These are phyloP conservation scores for Plasmodium falciparum DNA, from an alignment of 169 alveolate species.

Conservation along the genomic window DNA sequence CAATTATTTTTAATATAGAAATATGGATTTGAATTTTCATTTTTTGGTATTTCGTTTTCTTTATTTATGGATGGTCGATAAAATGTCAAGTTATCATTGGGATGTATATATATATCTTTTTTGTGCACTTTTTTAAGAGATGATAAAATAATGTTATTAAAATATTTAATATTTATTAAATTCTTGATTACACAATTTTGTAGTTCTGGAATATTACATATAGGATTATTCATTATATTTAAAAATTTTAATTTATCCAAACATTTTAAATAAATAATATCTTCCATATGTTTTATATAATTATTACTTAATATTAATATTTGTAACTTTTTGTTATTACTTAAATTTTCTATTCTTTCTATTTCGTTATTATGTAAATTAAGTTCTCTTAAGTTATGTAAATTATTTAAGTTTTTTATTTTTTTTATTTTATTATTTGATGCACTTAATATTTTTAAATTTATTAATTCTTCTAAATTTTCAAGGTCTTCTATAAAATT, in stretches of 20 bases:
- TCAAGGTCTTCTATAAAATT: slow-evolving; percentile 64
- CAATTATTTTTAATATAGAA: neutral
- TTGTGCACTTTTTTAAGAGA: neutral
- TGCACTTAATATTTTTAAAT: slow-evolving; percentile 21
- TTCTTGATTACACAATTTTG: neutral
- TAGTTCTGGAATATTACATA: slow-evolving; percentile 23
- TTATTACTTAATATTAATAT: slow-evolving; percentile 60
- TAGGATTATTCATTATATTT: slow-evolving; percentile 56
- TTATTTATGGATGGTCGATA: no score
- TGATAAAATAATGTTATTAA: slow-evolving; percentile 25
- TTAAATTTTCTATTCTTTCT: slow-evolving; percentile 53
- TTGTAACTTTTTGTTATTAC: slow-evolving; percentile 42
- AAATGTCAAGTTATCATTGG: neutral
- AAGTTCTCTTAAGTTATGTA: slow-evolving; percentile 21
- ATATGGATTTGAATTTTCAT: neutral
- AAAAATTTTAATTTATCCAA: slow-evolving; percentile 47
- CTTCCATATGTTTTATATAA: slow-evolving; percentile 20
- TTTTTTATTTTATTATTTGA: slow-evolving; percentile 55
- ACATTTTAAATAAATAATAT: slow-evolving; percentile 19
- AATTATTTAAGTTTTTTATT: slow-evolving; percentile 52
- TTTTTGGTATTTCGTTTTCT: neutral
- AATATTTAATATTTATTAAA: slow-evolving; percentile 27
- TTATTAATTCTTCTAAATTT: slow-evolving; percentile 38
- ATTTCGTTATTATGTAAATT: slow-evolving; percentile 55
- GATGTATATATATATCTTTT: neutral